Conservation (phyloP, 2,329 filamentous ascomycete genomes). For the Venturia effusa region DNA sequence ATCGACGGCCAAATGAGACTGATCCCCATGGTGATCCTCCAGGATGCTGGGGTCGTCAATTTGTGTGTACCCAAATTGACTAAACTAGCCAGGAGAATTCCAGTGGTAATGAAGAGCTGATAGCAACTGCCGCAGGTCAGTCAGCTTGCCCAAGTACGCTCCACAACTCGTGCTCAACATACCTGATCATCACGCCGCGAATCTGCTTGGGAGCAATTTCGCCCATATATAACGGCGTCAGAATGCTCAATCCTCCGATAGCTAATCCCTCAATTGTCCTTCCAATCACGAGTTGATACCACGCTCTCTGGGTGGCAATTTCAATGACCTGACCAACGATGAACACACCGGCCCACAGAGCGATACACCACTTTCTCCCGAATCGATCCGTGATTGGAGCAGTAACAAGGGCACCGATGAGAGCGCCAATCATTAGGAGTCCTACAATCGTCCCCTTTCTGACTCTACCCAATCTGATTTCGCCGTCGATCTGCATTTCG, state of each 20-base stretch:
- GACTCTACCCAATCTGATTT: constrained; percentile 24
- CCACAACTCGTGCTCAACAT: neutral
- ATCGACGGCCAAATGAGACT: constrained; percentile 46
- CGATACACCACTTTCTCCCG: constrained; percentile 36
- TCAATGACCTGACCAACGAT: constrained; percentile 33
- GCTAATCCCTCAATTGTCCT: constrained; percentile 22
- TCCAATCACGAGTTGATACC: constrained; percentile 37
- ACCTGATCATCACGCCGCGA: constrained; percentile 47
- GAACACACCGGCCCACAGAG: constrained; percentile 34
- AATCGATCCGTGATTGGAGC: constrained; percentile 44
- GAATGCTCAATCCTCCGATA: constrained; percentile 1
- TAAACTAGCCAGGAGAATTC: constrained; percentile 43
- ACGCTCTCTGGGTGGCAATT: constrained; percentile 28
- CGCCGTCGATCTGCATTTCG: constrained; percentile 17
- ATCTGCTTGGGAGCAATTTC: constrained; percentile 55
- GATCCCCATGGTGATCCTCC: constrained; percentile 53
- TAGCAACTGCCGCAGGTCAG: constrained; percentile 35
- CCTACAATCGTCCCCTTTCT: constrained; percentile 17
- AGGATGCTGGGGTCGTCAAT: constrained; percentile 39
- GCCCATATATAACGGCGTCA: constrained; percentile 48
- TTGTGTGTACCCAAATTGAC: constrained; percentile 51
- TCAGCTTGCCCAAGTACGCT: neutral
- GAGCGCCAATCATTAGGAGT: constrained; percentile 24
- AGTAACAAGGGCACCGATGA: constrained; percentile 30
- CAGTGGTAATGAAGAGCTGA: constrained; percentile 59